These are phyloP conservation scores for Larix kaempferi DNA, from an alignment of 75 land plant species.

Conservation along the genomic window DNA sequence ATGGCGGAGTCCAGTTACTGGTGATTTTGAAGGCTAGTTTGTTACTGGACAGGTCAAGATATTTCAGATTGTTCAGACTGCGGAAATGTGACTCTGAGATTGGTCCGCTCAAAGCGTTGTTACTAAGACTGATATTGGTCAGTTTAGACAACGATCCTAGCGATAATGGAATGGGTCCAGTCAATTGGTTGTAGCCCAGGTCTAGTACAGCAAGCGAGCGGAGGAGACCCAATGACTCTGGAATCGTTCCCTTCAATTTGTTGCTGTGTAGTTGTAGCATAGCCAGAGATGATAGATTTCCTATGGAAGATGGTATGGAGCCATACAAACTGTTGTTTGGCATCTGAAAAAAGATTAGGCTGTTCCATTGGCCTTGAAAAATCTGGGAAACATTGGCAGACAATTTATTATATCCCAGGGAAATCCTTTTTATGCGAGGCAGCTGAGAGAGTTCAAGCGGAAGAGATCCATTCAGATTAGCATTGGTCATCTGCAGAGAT, in stretches of 20 bases:
- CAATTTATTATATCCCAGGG: background rate
- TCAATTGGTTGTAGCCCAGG: constrained; percentile 49
- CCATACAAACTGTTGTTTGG: constrained; percentile 10
- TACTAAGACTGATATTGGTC: background rate
- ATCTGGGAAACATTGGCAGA: background rate
- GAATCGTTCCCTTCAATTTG: constrained; percentile 43
- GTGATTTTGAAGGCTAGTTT: background rate
- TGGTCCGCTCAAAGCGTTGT: background rate
- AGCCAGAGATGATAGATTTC: constrained; percentile 1
- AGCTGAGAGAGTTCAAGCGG: background rate
- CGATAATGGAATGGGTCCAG: constrained; percentile 49
- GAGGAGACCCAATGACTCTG: constrained; percentile 45
- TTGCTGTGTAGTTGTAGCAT: constrained; percentile 42
- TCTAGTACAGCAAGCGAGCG: constrained; percentile 36
- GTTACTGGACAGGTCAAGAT: background rate
- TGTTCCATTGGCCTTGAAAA: background rate
- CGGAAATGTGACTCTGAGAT: background rate
- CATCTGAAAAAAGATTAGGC: background rate
- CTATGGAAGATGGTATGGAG: constrained; percentile 23
- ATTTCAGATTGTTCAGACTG: background rate
- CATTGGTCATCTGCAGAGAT: background rate
- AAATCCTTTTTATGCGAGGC: background rate
- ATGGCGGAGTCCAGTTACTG: background rate
- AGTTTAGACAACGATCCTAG: constrained; percentile 28
- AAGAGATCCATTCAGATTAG: background rate